phyloP scores from a whole-genome alignment of 208 protist species.

The Trypanosoma melophagium region DNA sequence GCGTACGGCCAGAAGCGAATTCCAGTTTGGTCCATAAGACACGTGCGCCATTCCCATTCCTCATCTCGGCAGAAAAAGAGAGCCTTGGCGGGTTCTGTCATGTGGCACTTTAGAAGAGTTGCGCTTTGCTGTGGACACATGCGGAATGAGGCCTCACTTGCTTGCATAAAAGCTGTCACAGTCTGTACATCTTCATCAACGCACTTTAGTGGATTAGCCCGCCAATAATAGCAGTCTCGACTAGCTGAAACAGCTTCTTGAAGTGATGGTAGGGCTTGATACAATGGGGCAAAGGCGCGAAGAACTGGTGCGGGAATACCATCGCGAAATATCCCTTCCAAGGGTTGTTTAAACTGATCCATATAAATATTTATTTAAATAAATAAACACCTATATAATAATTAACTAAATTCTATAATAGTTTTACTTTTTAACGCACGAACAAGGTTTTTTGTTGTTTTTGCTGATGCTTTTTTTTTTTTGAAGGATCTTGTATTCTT shows the following conservation, averaged over 20 bases:
- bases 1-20: slow-evolving; percentile 91
- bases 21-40: slow-evolving; percentile 89
- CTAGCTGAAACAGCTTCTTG: slow-evolving; percentile 62
- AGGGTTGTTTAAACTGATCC: slow-evolving; percentile 82
- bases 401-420: no score
- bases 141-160: slow-evolving; percentile 83
- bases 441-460: no score
- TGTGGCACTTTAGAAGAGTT: slow-evolving; percentile 91
- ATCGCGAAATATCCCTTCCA: slow-evolving; percentile 91
- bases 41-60: slow-evolving; percentile 92
- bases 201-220: slow-evolving; percentile 85
- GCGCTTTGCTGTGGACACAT: slow-evolving; percentile 89
- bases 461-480: no score
- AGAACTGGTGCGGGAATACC: slow-evolving; percentile 88
- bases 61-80: slow-evolving; percentile 91
- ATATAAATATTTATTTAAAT: no score
- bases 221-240: slow-evolving; percentile 91
- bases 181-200: slow-evolving; percentile 79
- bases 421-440: no score
- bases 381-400: no score
- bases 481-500: no score
- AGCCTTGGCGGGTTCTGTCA: slow-evolving; percentile 87
- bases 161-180: slow-evolving; percentile 85
- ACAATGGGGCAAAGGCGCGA: slow-evolving; percentile 85
- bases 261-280: slow-evolving; percentile 81